phyloP scores from a whole-genome alignment of 352 stramenopile species.

The Phytophthora sp. region DNA sequence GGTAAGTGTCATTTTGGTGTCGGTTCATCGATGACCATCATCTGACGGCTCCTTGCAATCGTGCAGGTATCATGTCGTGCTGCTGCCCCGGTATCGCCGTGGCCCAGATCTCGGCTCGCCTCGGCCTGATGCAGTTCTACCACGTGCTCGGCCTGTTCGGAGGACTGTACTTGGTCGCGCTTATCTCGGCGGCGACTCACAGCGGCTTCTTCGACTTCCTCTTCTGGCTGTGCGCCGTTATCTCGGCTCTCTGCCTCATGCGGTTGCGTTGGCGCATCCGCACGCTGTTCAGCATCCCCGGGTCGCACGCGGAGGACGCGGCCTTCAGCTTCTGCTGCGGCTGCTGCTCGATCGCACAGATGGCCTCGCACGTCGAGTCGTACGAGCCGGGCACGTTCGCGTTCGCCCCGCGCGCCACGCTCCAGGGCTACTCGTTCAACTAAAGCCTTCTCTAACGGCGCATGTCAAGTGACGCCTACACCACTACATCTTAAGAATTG shows the following conservation, averaged over 20 bases:
- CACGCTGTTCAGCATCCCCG: conserved; percentile 66
- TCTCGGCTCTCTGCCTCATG: conserved; percentile 45
- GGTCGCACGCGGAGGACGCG: conserved; percentile 58
- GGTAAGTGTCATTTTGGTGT: conserved; percentile 28
- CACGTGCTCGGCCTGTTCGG: conserved; percentile 58
- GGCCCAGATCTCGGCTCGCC: conserved; percentile 62
- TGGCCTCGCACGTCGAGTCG: conserved; percentile 81
- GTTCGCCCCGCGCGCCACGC: conserved; percentile 67
- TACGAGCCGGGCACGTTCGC: conserved; percentile 71
- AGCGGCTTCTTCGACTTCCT: conserved; percentile 60
- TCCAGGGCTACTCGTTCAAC: conserved; percentile 66
- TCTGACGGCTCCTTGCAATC: conserved; percentile 1
- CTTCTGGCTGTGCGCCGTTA: conserved; percentile 44
- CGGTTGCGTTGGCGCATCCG: conserved; percentile 69
- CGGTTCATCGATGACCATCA: not conserved
- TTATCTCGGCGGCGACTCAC: conserved; percentile 36
- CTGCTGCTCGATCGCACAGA: conserved; percentile 81
- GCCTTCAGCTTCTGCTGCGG: conserved; percentile 60
- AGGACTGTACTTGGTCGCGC: conserved; percentile 55
- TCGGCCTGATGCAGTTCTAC: conserved; percentile 66
- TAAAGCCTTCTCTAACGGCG: too few relatives aligned
- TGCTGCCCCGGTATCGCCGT: conserved; percentile 69
- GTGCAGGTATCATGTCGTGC: conserved; percentile 64
- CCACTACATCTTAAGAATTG: not conserved
- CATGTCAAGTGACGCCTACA: too few relatives aligned